A percentile compares a stretch with the other conserved stretches of the same genome.
Conservation (phyloP, 352 stramenopile genomes). For the Blastocystis sp. region DNA sequence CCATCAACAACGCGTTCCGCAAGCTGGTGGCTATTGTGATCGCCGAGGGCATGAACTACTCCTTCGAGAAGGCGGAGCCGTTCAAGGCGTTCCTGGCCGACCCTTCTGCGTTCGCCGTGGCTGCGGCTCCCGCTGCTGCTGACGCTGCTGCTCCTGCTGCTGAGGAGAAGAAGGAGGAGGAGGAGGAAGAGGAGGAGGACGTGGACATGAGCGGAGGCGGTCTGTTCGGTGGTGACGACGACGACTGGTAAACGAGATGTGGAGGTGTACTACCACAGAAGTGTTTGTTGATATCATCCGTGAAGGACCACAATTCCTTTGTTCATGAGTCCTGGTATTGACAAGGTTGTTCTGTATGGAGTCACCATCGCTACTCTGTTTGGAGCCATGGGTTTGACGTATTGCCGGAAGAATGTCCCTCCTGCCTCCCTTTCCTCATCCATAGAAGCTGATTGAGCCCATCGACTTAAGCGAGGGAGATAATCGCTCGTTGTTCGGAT, state of each 20-base stretch:
- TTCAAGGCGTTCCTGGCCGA: slow-evolving; percentile 93
- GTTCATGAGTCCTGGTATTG: neutral
- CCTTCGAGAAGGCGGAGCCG: slow-evolving; percentile 91
- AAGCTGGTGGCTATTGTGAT: slow-evolving; percentile 90
- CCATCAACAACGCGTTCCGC: slow-evolving; percentile 97
- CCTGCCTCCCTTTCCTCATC: slow-evolving; percentile 73
- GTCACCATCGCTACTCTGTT: neutral
- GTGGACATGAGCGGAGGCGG: slow-evolving; percentile 72
- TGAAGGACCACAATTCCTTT: neutral
- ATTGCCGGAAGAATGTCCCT: neutral
- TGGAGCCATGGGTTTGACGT: neutral
- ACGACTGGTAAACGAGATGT: slow-evolving; percentile 60
- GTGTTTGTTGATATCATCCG: neutral
- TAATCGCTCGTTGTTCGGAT: too few species aligned
- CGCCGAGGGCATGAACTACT: slow-evolving; percentile 87
- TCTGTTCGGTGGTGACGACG: slow-evolving; percentile 73
- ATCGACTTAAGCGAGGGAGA: too few species aligned
- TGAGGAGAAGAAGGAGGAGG: slow-evolving; percentile 63
- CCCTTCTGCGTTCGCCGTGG: slow-evolving; percentile 86
- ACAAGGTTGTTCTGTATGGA: neutral
- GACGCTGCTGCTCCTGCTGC: too few species aligned
- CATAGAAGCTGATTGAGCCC: slow-evolving; percentile 77
- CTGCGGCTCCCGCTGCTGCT: slow-evolving; percentile 73
- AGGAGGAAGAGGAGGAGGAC: slow-evolving; percentile 74
- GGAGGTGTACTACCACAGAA: too few species aligned